These are phyloP conservation scores for Penicillium sp. DNA, from an alignment of 2,329 filamentous ascomycete species.

Conservation along the genomic window DNA sequence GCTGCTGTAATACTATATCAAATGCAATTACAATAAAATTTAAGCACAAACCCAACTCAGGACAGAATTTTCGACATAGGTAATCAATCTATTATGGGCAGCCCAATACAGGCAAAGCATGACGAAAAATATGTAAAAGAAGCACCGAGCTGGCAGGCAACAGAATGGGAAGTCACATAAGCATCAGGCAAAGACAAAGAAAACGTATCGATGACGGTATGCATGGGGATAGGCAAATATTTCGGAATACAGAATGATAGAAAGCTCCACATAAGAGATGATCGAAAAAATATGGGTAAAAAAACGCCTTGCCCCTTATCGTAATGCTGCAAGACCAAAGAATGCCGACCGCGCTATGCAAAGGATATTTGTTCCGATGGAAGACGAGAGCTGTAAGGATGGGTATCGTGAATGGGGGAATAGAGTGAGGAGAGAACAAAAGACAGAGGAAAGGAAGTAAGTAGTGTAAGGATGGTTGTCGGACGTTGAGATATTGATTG, in stretches of 20 bases:
- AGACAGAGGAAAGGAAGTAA: conserved; percentile 8
- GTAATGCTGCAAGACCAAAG: conserved; percentile 29
- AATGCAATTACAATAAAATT: not conserved
- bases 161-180: conserved; percentile 8
- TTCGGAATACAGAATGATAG: conserved; percentile 6
- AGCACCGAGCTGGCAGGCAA: conserved; percentile 1
- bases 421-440: conserved; percentile 14
- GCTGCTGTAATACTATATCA: not conserved
- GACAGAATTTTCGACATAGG: not conserved
- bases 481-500: not conserved
- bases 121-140: conserved; percentile 5
- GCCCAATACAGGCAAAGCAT: conserved; percentile 1
- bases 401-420: conserved; percentile 32
- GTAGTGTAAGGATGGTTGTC: not conserved
- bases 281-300: conserved; percentile 17
- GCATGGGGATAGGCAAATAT: conserved; percentile 5
- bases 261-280: conserved; percentile 8
- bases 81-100: conserved; percentile 9
- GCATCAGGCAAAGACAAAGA: conserved; percentile 7
- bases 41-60: not conserved
- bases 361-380: conserved; percentile 24
- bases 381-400: conserved; percentile 26
- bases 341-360: conserved; percentile 37
- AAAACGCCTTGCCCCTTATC: conserved; percentile 27
- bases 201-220: conserved; percentile 6